phyloP scores from a whole-genome alignment of 371 early-diverging fungal genomes.

The Coemansia sp. region DNA sequence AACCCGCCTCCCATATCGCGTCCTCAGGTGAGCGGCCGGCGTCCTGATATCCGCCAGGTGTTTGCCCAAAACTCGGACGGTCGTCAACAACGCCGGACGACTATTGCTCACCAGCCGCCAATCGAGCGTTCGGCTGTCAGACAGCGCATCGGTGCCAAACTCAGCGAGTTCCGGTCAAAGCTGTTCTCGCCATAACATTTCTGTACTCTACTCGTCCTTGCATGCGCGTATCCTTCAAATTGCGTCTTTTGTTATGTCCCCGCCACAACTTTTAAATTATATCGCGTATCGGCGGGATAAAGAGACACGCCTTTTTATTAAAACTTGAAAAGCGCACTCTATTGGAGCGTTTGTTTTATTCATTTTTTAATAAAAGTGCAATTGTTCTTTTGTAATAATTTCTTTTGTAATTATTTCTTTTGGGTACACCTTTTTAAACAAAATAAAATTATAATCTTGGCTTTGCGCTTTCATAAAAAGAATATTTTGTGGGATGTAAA shows the following conservation, averaged over 20 bases:
- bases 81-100: not conserved
- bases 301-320: not conserved
- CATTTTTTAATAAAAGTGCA: not conserved
- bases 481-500: not conserved
- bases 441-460: not conserved
- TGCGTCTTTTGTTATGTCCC: not conserved
- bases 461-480: not conserved
- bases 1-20: not conserved
- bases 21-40: conserved; percentile 5
- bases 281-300: not conserved
- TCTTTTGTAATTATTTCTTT: not conserved
- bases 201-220: not conserved
- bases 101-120: not conserved
- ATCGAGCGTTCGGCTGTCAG: conserved; percentile 1
- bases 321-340: not conserved
- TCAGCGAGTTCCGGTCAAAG: conserved; percentile 11
- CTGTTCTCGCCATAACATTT: conserved; percentile 4
- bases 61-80: not conserved
- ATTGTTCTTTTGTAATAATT: not conserved
- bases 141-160: conserved; percentile 15
- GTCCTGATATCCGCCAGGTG: conserved; percentile 21
- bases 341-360: not conserved
- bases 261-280: not conserved
- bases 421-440: not conserved
- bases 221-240: not conserved